These are phyloP conservation scores for Climacium dendroides DNA, from an alignment of 225 moss, liverwort and hornwort species.

Conservation along the genomic window DNA sequence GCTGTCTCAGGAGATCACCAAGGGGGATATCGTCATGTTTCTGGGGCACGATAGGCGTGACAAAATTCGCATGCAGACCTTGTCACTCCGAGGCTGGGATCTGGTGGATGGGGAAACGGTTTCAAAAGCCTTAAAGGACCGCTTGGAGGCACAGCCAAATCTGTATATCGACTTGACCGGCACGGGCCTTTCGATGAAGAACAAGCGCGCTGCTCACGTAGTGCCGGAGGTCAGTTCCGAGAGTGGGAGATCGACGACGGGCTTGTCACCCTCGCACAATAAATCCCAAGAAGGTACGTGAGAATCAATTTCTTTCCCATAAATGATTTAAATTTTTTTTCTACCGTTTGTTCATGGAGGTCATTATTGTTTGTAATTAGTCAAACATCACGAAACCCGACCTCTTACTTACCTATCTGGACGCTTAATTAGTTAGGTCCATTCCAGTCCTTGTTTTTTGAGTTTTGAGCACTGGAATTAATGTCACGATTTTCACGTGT, in stretches of 20 bases:
- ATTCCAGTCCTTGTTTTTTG: neutral
- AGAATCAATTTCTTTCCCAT: neutral
- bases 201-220: neutral
- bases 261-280: neutral
- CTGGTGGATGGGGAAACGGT: neutral
- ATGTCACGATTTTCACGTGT: neutral
- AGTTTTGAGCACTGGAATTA: neutral
- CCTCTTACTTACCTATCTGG: neutral
- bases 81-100: conserved; percentile 10
- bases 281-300: neutral
- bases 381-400: neutral
- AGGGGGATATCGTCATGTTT: neutral
- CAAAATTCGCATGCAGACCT: neutral
- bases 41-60: neutral
- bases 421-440: neutral
- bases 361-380: neutral
- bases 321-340: neutral
- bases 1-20: neutral
- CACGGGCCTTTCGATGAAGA: neutral
- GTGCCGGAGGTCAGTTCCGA: neutral
- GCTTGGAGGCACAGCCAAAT: neutral
- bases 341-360: too few species aligned
- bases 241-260: neutral
- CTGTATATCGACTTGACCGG: conserved; percentile 10
- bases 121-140: neutral